Base-by-base conservation (phyloP, 2,329 filamentous ascomycete species). In the Xylogone sp. region DNA sequence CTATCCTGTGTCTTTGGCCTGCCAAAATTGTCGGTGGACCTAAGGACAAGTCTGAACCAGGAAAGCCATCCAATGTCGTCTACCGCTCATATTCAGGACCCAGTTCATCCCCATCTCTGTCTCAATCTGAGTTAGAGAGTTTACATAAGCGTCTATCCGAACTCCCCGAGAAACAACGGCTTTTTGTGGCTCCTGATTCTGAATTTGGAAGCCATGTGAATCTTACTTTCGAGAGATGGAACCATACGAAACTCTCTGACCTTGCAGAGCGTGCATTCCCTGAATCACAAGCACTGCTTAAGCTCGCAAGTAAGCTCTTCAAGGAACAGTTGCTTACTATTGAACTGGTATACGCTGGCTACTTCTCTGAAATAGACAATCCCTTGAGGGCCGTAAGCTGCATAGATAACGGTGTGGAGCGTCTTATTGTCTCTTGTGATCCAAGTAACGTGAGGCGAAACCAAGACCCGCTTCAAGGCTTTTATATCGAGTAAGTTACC, bases 1-100 rank as follows among this genome's bases (percentile, higher is more conserved):
- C 75, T 10, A 61, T 80, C 18, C 65, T 79, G 3, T 74, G 75
- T 3, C 65, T 79, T 24, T 65, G 68, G 51, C 74, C 69, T 10
- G 75, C 75, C 1, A 76, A 76, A 39, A 69, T 80, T 55, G 70
- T 75, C 9, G 70, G 75, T 62, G 74, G 75, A 1, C 68, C 70
- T 43, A 64, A 71, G 56, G 63, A 66, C 5, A 59, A 64, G 52
- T 7, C 12, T 29, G 9, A 5, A 43, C 18, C n/a, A 39, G 13
- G 4, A 39, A 39, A 18, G 42, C 67, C 10, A 21, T 42, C 22
- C n/a, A 20, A 46, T 24, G 50, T 42, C 31, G 21, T 24, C 19
- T 53, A 53, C 44, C 51, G 50, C n/a, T 46, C 53, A 6, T 57
- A 57, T 27, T 55, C 52, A 8, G 54, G 52, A 65, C 16, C 65